Base-by-base conservation (phyloP, 176 grass and related monocot species). In the Oryza punctata region DNA sequence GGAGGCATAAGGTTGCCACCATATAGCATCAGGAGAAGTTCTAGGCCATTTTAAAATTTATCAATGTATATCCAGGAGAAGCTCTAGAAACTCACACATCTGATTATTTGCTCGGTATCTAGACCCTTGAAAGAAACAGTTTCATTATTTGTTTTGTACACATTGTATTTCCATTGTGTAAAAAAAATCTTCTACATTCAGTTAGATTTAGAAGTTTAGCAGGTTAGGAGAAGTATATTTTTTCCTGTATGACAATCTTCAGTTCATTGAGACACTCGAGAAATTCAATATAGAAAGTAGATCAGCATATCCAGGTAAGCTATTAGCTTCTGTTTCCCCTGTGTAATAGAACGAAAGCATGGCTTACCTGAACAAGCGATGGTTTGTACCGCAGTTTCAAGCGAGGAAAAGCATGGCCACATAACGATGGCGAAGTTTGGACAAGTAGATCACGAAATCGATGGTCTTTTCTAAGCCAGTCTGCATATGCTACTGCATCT, bases 351-450 rank as follows among this genome's bases (percentile, higher is more conserved):
- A 75, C 38, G 65, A 12, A 81, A 28, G 2, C 3, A 64, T 71
- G 40, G 33, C 52, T 86, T 86, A 90, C 96, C 90, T 98, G 96
- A 63, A 98, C 89, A 93, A 98, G 91, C 40, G 96, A 95, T 82
- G 89, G 91, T 82, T 91, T 95, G 78, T 95, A 95, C 45, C 91
- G 89, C 77, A 98, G 84, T 80, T 90, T 98, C 73, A 98, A 44
- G 6, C 91, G 89, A 83, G 96, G 96, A 43, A 98, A 98, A 76
- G 93, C 93, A 91, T 98, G 96, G 9, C 85, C 91, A 41, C 24
- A 72, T 82, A 77, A 47, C 26, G 93, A 68, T 28, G 91, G 89
- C 21, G 93, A 95, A 47, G 65, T 66, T 15, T 95, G 96, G 82
- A 95, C 82, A 77, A 98, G 73, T 72, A 90, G 88, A 91, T 95